A percentile compares a stretch with the other conserved stretches of the same genome.
Conservation (phyloP, 2,329 filamentous ascomycete genomes). For the Penicillium italicum region DNA sequence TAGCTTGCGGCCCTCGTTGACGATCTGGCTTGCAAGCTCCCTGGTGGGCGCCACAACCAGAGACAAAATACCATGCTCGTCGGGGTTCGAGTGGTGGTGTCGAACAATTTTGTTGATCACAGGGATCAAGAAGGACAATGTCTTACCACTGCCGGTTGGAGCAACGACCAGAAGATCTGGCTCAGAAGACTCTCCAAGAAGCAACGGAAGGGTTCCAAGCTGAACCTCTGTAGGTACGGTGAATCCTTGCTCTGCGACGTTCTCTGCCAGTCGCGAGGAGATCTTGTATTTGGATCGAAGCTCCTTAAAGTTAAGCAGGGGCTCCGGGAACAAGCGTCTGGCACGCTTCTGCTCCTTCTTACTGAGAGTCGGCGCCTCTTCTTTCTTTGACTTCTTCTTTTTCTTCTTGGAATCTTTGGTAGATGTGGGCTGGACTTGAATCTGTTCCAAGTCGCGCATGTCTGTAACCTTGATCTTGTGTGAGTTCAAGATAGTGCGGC, state of each 20-base stretch:
- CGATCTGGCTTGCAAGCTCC: constrained; percentile 77
- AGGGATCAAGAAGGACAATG: constrained; percentile 85
- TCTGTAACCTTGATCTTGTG: constrained; percentile 83
- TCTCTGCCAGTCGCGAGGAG: constrained; percentile 68
- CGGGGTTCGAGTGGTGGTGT: constrained; percentile 48
- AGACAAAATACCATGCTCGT: constrained; percentile 60
- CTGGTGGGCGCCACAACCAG: constrained; percentile 75
- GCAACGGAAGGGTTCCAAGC: constrained; percentile 74
- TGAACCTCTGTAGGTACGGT: constrained; percentile 89
- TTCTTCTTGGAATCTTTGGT: constrained; percentile 47
- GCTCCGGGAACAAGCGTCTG: constrained; percentile 68
- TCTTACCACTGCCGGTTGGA: constrained; percentile 95
- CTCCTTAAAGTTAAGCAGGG: constrained; percentile 72
- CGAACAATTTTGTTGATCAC: constrained; percentile 72
- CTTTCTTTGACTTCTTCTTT: constrained; percentile 56
- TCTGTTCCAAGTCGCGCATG: constrained; percentile 53
- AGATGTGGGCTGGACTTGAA: constrained; percentile 23
- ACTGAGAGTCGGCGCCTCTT: constrained; percentile 36
- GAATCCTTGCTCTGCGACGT: constrained; percentile 81
- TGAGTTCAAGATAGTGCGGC: constrained; percentile 68
- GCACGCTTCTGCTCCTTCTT: constrained; percentile 51
- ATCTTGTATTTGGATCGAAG: constrained; percentile 70
- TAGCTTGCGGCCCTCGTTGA: constrained; percentile 78
- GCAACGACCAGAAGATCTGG: constrained; percentile 84
- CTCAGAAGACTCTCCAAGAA: constrained; percentile 54